phyloP scores from a whole-genome alignment of 768 basidiomycete genomes.

The Hypholoma sublateritium region DNA sequence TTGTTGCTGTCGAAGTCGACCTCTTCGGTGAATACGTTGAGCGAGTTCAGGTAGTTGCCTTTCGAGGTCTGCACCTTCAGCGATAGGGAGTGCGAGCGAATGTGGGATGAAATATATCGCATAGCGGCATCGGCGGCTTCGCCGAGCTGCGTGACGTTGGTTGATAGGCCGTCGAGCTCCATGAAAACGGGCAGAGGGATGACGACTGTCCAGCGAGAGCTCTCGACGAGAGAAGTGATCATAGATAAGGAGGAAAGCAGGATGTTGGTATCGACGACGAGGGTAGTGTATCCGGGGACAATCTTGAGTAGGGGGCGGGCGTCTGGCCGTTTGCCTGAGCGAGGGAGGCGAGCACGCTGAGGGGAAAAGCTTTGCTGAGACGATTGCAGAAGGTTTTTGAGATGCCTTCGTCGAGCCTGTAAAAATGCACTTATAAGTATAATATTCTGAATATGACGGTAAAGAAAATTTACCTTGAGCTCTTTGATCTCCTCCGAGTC shows the following conservation, averaged over 20 bases:
- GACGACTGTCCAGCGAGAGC: constrained; percentile 81
- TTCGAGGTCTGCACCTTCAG: constrained; percentile 95
- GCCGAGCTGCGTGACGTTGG: constrained; percentile 63
- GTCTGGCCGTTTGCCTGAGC: constrained; percentile 20
- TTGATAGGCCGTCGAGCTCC: constrained; percentile 90
- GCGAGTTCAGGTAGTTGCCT: constrained; percentile 87
- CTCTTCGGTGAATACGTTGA: constrained; percentile 82
- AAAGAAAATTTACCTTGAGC: constrained; percentile 61
- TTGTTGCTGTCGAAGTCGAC: constrained; percentile 60
- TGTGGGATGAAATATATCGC: constrained; percentile 68
- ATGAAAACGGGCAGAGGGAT: constrained; percentile 94
- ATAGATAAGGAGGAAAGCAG: constrained; percentile 79
- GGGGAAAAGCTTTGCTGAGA: constrained; percentile 32
- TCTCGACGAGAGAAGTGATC: constrained; percentile 76
- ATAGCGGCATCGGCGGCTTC: constrained; percentile 74
- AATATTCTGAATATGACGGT: constrained; percentile 10
- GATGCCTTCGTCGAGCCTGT: constrained; percentile 75
- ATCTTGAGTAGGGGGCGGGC: constrained; percentile 50
- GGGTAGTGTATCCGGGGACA: constrained; percentile 82
- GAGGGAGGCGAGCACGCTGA: constrained; percentile 27
- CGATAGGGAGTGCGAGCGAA: constrained; percentile 70
- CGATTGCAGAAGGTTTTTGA: constrained; percentile 64
- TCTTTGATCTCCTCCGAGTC: constrained; percentile 74
- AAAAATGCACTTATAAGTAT: constrained; percentile 13
- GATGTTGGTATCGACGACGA: constrained; percentile 95